phyloP scores from a whole-genome alignment of 2,329 filamentous ascomycete genomes.

The Diplodia sapinea region DNA sequence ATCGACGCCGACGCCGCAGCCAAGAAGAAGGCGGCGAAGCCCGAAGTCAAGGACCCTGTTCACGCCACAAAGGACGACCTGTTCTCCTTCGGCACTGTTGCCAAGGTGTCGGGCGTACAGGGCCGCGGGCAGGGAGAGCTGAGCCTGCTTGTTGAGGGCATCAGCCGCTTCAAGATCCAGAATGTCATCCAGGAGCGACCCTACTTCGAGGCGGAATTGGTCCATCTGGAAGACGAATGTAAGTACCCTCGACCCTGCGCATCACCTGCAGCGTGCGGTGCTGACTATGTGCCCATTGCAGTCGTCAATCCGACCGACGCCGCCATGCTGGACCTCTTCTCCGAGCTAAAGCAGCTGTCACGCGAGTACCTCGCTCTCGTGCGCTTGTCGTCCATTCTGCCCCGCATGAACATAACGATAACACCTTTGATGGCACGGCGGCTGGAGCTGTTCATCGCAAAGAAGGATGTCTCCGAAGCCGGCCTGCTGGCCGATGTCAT shows the following conservation, averaged over 20 bases:
- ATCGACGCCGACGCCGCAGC: constrained; percentile 64
- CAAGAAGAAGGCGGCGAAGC: constrained; percentile 49
- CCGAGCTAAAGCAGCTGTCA: constrained; percentile 80
- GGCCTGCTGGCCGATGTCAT: constrained; percentile 93
- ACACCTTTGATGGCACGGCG: constrained; percentile 75
- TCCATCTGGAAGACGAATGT: constrained; percentile 73
- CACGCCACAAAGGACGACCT: constrained; percentile 64
- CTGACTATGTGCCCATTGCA: constrained; percentile 33
- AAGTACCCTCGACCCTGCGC: constrained; percentile 38
- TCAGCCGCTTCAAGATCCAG: constrained; percentile 76
- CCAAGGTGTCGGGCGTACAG: constrained; percentile 57
- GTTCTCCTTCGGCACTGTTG: constrained; percentile 79
- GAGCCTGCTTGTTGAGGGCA: constrained; percentile 83
- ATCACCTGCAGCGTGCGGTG: not conserved
- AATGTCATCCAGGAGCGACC: constrained; percentile 77
- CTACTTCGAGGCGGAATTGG: constrained; percentile 83
- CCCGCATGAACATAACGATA: constrained; percentile 62
- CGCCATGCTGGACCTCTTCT: constrained; percentile 73
- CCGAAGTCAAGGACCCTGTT: constrained; percentile 46
- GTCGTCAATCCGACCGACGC: constrained; percentile 60
- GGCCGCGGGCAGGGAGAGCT: constrained; percentile 64
- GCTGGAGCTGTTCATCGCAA: constrained; percentile 84
- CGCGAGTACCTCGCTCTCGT: constrained; percentile 85
- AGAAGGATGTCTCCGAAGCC: constrained; percentile 81
- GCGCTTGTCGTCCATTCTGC: constrained; percentile 82